phyloP scores from a whole-genome alignment of 257 asterid species.

The Cruciata laevipes region DNA sequence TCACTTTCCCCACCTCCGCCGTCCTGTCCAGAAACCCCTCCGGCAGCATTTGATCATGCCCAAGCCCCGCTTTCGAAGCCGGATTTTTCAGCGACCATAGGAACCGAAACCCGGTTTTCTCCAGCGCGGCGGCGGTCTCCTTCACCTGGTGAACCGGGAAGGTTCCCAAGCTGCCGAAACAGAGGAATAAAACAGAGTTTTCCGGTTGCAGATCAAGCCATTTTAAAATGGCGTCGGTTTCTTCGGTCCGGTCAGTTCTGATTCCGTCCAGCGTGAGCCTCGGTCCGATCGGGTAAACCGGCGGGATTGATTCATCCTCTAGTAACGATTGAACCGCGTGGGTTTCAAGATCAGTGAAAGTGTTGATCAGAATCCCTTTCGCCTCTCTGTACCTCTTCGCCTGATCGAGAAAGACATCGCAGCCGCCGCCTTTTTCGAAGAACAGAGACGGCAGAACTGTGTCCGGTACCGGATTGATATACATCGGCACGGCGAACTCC shows the following conservation, averaged over 20 bases:
- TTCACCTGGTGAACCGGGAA: not conserved
- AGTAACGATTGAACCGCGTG: not conserved
- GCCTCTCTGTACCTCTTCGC: not conserved
- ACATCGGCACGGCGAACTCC: not conserved
- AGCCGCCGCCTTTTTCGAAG: not conserved
- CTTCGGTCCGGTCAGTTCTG: not conserved
- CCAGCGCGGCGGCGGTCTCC: not conserved
- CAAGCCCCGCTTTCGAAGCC: no score
- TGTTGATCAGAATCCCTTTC: not conserved
- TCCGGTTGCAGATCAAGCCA: constrained; percentile 3
- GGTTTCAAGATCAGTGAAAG: not conserved
- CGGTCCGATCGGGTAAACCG: constrained; percentile 2
- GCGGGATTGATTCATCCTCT: not conserved
- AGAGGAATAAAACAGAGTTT: not conserved
- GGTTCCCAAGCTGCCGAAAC: constrained; percentile 1
- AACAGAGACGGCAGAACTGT: not conserved
- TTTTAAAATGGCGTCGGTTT: not conserved
- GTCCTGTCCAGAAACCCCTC: constrained; percentile 2
- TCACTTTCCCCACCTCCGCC: not conserved
- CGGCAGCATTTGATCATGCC: not conserved
- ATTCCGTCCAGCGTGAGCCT: not conserved
- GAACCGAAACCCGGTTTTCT: not conserved
- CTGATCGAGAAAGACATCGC: not conserved
- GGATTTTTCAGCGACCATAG: not conserved
- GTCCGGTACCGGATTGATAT: not conserved